Percentiles rank a stretch among this genome's conserved stretches.
Evolutionary conservation across 1,284 basidiomycete species (phyloP).

Genomic region (Peniophora sp.): DNA sequence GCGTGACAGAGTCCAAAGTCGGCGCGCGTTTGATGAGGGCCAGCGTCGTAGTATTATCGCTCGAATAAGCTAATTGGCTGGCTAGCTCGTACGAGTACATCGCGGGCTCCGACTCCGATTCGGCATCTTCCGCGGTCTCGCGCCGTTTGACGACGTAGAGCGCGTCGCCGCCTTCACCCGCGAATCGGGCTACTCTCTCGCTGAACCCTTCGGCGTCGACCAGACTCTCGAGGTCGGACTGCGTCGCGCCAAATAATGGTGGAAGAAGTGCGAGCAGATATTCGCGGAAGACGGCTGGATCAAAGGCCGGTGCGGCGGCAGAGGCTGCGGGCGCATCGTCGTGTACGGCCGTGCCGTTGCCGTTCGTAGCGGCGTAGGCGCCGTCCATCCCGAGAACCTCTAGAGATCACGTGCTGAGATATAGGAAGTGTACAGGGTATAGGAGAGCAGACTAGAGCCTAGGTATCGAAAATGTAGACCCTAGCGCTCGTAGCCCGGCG

Average conservation of each 20-base stretch:
- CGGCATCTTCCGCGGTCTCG: slow-evolving; percentile 59
- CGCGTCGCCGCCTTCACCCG: slow-evolving; percentile 61
- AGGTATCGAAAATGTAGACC: too few relatives aligned
- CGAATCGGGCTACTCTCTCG: slow-evolving; percentile 67
- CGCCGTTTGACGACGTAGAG: slow-evolving; percentile 74
- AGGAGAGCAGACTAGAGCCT: too few relatives aligned
- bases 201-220: slow-evolving; percentile 66
- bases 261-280: slow-evolving; percentile 70
- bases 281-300: slow-evolving; percentile 51
- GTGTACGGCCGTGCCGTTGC: slow-evolving; percentile 11
- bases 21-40: slow-evolving; percentile 92
- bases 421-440: too few relatives aligned
- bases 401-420: slow-evolving; percentile 6
- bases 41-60: slow-evolving; percentile 78
- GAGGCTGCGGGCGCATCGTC: slow-evolving; percentile 11
- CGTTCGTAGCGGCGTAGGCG: slow-evolving; percentile 7
- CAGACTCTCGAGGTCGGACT: slow-evolving; percentile 55
- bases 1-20: slow-evolving; percentile 70
- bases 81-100: slow-evolving; percentile 67
- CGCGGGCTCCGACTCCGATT: slow-evolving; percentile 50
- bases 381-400: not conserved
- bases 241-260: slow-evolving; percentile 60
- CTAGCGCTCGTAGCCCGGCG: too few relatives aligned
- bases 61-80: slow-evolving; percentile 71
- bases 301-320: slow-evolving; percentile 33